A percentile compares a stretch with the other conserved stretches of the same genome.
These are phyloP conservation scores for Cytospora schulzeri DNA, from an alignment of 2,329 filamentous ascomycete genomes.

Conservation along the genomic window DNA sequence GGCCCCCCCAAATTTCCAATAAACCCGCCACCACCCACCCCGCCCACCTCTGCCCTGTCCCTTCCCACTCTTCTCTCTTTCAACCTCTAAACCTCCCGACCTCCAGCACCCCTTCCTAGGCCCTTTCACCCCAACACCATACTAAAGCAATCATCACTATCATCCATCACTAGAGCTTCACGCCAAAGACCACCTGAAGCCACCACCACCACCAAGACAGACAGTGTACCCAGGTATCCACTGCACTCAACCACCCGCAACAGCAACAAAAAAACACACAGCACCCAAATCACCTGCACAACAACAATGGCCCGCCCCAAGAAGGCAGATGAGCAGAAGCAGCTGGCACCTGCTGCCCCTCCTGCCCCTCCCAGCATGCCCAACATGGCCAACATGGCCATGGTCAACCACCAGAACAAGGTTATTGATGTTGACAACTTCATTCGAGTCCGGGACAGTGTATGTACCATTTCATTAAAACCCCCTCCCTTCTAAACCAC, in stretches of 20 bases:
- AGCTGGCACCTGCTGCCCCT: constrained; percentile 22
- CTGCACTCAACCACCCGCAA: background rate
- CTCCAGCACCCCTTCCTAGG: constrained; percentile 22
- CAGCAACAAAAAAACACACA: background rate
- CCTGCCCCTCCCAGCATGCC: constrained; percentile 18
- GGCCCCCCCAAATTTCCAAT: constrained; percentile 19
- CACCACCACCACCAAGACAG: constrained; percentile 5
- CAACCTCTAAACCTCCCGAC: constrained; percentile 23
- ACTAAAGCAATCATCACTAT: constrained; percentile 11
- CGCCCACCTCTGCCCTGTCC: constrained; percentile 7
- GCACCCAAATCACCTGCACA: constrained; percentile 21
- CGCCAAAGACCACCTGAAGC: background rate
- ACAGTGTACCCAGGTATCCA: background rate
- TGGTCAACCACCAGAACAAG: constrained; percentile 33
- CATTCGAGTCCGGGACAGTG: constrained; percentile 77
- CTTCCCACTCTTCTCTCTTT: constrained; percentile 23
- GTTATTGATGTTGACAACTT: constrained; percentile 74
- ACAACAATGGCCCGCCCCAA: constrained; percentile 43
- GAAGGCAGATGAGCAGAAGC: constrained; percentile 38
- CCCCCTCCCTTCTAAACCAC: constrained; percentile 17
- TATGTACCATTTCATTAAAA: constrained; percentile 52
- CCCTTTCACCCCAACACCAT: constrained; percentile 16
- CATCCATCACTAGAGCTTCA: constrained; percentile 18
- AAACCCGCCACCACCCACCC: constrained; percentile 22
- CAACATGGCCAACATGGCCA: constrained; percentile 9